A percentile compares a stretch with the other conserved stretches of the same genome.
Conservation (phyloP, 371 early-diverging fungal species). For the Phascolomyces articulosus region DNA sequence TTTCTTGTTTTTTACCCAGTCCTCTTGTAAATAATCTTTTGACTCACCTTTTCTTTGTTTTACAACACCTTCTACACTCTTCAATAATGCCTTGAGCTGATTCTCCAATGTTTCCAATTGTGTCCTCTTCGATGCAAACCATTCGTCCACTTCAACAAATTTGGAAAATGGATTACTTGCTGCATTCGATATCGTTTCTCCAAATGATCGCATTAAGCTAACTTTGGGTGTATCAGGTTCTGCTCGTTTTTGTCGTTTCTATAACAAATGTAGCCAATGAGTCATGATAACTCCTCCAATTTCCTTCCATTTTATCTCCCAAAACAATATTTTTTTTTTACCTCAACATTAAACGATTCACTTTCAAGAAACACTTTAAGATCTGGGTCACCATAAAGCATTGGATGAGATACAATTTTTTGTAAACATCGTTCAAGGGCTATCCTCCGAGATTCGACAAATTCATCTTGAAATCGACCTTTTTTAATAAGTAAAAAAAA, state of each 20-base stretch:
- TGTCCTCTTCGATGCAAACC: conserved; percentile 78
- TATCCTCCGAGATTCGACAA: conserved; percentile 87
- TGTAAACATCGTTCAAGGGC: conserved; percentile 84
- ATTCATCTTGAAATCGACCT: conserved; percentile 95
- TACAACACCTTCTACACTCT: conserved; percentile 80
- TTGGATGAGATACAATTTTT: conserved; percentile 84
- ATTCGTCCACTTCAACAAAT: conserved; percentile 60
- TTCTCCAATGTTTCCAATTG: conserved; percentile 84
- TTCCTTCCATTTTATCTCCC: background rate
- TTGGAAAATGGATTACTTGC: conserved; percentile 49
- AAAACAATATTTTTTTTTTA: conserved; percentile 11
- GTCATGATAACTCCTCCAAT: no score
- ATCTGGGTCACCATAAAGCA: conserved; percentile 82
- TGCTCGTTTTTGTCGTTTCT: conserved; percentile 52
- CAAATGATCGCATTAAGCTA: conserved; percentile 44
- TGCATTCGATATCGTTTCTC: conserved; percentile 49
- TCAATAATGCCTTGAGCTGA: conserved; percentile 82
- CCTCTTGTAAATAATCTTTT: no score
- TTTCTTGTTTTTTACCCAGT: no score
- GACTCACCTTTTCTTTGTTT: conserved; percentile 83
- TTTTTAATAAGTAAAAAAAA: background rate
- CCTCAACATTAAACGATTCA: conserved; percentile 78
- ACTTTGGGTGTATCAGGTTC: conserved; percentile 48
- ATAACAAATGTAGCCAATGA: background rate
- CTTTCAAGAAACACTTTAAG: conserved; percentile 89